Percentiles rank a stretch among this genome's conserved stretches.
Conservation (phyloP, 2,329 filamentous ascomycete species). For the Aspergillus fructus region DNA sequence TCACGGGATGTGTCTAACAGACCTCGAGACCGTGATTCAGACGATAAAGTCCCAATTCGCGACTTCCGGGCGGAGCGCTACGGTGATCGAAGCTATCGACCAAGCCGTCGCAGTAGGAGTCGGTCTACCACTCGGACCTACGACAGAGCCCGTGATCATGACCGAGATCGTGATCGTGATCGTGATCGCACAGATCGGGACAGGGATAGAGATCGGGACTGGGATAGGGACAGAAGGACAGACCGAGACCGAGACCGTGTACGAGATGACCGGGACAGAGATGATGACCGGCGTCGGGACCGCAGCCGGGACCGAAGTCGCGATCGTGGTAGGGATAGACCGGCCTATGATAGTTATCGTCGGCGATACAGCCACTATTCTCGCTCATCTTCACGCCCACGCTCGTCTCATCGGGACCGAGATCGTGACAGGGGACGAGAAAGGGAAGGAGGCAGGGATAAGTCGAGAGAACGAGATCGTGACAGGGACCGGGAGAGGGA, state of each 20-base stretch:
- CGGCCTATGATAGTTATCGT: conserved; percentile 24
- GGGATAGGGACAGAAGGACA: conserved; percentile 2
- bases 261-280: conserved; percentile 19
- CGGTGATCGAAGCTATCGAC: conserved; percentile 34
- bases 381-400: conserved; percentile 23
- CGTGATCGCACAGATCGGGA: conserved; percentile 4
- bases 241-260: conserved; percentile 13
- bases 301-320: conserved; percentile 15
- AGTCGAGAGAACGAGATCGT: not conserved
- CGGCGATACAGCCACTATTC: conserved; percentile 25
- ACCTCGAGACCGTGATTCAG: conserved; percentile 33
- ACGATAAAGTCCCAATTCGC: conserved; percentile 33
- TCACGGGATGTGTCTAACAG: conserved; percentile 30
- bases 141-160: conserved; percentile 27
- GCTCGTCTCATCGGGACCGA: conserved; percentile 10
- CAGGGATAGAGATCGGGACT: not conserved
- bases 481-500: conserved; percentile 19
- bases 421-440: conserved; percentile 13
- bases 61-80: conserved; percentile 30
- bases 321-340: conserved; percentile 6
- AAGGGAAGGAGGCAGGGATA: conserved; percentile 11
- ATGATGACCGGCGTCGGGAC: conserved; percentile 19
- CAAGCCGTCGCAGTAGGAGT: conserved; percentile 35
- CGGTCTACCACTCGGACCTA: conserved; percentile 28
- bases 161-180: conserved; percentile 22